phyloP scores from a whole-genome alignment of 768 basidiomycete species.

The Mycena albidolilacea region DNA sequence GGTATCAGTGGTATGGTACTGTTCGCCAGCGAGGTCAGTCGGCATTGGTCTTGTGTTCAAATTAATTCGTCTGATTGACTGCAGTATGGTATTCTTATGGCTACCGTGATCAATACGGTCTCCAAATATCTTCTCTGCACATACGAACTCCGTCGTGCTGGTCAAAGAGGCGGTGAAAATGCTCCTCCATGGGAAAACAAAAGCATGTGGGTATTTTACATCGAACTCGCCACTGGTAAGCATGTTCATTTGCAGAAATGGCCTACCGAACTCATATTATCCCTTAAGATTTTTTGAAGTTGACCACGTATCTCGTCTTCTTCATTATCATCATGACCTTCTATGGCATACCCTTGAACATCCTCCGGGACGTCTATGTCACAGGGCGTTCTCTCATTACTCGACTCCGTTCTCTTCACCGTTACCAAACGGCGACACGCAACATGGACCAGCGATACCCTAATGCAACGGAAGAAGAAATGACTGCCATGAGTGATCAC shows the following conservation, averaged over 20 bases:
- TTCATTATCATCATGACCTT: slow-evolving; percentile 95
- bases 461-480: slow-evolving; percentile 89
- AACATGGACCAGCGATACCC: slow-evolving; percentile 98
- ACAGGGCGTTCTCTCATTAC: slow-evolving; percentile 94
- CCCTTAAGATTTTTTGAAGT: slow-evolving; percentile 89
- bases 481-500: slow-evolving; percentile 84
- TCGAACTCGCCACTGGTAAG: slow-evolving; percentile 91
- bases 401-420: slow-evolving; percentile 88
- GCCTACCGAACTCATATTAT: slow-evolving; percentile 27
- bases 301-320: slow-evolving; percentile 93
- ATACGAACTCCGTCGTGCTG: slow-evolving; percentile 86
- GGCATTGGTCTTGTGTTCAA: slow-evolving; percentile 28
- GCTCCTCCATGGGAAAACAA: slow-evolving; percentile 97
- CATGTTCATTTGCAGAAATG: slow-evolving; percentile 28
- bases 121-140: slow-evolving; percentile 88
- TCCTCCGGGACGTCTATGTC: slow-evolving; percentile 96
- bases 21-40: slow-evolving; percentile 91
- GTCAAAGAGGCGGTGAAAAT: slow-evolving; percentile 83
- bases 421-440: slow-evolving; percentile 93
- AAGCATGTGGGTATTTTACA: slow-evolving; percentile 97
- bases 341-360: slow-evolving; percentile 96
- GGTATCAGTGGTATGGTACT: slow-evolving; percentile 94
- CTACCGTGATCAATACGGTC: slow-evolving; percentile 82
- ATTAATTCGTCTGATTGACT: slow-evolving; percentile 12
- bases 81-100: slow-evolving; percentile 92